Base-by-base conservation (phyloP, 371 early-diverging fungal species). In the Mortierella sp. region DNA sequence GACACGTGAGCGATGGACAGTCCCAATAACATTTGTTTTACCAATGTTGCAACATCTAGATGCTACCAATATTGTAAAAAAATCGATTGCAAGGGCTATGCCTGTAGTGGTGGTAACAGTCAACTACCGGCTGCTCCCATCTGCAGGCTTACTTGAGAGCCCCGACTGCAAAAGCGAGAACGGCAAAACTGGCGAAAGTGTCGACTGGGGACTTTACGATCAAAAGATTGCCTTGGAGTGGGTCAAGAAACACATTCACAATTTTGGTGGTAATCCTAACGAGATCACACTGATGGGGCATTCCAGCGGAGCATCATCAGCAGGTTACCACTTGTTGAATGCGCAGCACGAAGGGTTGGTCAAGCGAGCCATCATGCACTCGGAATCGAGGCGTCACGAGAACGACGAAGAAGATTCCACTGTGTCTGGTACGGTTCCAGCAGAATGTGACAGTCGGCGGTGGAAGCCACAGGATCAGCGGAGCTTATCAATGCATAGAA, bases 71-170 rank as follows among this genome's bases (percentile, higher is more conserved):
- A 67, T 77, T 71, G 78, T 77, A 43, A 73, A 75, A 51, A 55
- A 72, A 35, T 80, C 81, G 5, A 62, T 83, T 16, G 69, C 72
- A 3, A 63, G 57, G 20, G 70, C 45, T 12, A 55, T 24, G 45
- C 81, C 81, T 22, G 85, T 85, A 30, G 77, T 83, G 18, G 74
- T 85, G n/a, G 85, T 85, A 20, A 72, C 81, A 1, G 67, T 84
- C 55, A 84, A 85, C 51, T 84, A 85, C 54, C 69, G 85, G 20
- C 57, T 84, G 14, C 45, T 70, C 9, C 74, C 74, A 5, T 66
- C 65, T 5, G 60, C 70, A 24, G 71, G 67, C 14, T 62, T 67
- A 28, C 70, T 78, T 35, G 62, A 63, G 32, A 69, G 59, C 11
- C n/a, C 65, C 35, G 45, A 35, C 5, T 59, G 2, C 35, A 45